Base-by-base conservation (phyloP, 768 basidiomycete species). In the Paxillus ammoniavirescens region DNA sequence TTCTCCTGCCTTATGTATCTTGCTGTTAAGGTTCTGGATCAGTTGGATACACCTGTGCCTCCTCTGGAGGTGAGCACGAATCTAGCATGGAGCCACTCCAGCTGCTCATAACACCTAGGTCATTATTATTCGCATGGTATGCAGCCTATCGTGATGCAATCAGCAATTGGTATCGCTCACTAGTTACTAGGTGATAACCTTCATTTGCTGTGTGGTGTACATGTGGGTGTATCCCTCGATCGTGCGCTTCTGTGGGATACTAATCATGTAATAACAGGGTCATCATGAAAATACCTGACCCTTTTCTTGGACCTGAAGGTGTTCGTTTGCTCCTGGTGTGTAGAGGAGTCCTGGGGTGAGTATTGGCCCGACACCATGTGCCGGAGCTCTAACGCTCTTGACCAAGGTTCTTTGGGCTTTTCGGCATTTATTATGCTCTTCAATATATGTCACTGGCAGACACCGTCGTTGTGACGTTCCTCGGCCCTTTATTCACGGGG, bases 401-500 rank as follows among this genome's bases (percentile, higher is more conserved):
- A 21, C 21, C 21, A 21, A 21, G 21, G 21, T 21, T 21, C 21
- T 21, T 21, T 21, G 21, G 21, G 21, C 21, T 21, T 21, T 21
- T 21, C 21, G 21, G 21, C 21, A 21, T 21, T 21, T 21, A 21
- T 21, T 21, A 21, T 89, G 87, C 65, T 87, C 1, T 71, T 92
- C 10, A 77, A 83, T 66, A 21, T 21, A 21, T 21, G 4, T 87
- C 88, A 0, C 74, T 94, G 0, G 86, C 87, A 1, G 92, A 94
- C 65, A 82, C 89, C 0, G 86, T 83, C 0, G 87, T 89, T 5
- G 72, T 96, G 44, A 83, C 84, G 0, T 94, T 93, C 72, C 73
- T 94, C 4, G 67, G 79, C 0, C 93, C 93, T 0, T 77, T 86
- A 49, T 75, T 76, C 38, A 87, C 84, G 0, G 83, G 82, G 0